Evolutionary conservation across 495 filamentous ascomycete genomes (phyloP).

Genomic region (Penicillium canariense): DNA sequence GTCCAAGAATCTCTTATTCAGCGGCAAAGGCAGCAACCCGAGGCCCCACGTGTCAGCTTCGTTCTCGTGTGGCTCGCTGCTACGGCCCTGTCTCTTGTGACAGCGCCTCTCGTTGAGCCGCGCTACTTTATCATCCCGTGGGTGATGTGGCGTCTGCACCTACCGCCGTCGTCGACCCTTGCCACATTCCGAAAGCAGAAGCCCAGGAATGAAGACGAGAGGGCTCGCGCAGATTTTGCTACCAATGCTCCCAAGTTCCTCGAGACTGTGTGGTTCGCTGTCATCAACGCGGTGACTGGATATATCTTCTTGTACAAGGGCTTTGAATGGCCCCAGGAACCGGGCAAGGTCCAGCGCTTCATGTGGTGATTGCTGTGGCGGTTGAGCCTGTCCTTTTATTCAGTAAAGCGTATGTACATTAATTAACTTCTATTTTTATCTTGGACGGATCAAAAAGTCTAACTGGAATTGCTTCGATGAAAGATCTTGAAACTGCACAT

Average conservation of each 20-base stretch:
- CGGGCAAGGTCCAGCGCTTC: conserved; percentile 79
- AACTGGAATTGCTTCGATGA: conserved; percentile 4
- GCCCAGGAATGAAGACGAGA: conserved; percentile 22
- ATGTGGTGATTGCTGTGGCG: conserved; percentile 66
- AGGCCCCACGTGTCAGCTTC: conserved; percentile 49
- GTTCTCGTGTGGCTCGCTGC: conserved; percentile 68
- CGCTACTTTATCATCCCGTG: conserved; percentile 94
- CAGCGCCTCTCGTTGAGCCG: conserved; percentile 89
- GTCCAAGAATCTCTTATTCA: conserved; percentile 35
- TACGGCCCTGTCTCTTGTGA: conserved; percentile 72
- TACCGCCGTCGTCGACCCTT: conserved; percentile 51
- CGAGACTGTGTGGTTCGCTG: conserved; percentile 77
- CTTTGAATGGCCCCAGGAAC: conserved; percentile 80
- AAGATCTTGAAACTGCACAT: neutral
- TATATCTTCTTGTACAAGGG: conserved; percentile 77
- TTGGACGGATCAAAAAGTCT: too few relatives aligned
- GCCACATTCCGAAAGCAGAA: conserved; percentile 26
- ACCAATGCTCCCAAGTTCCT: conserved; percentile 51
- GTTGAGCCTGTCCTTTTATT: neutral
- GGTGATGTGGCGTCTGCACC: conserved; percentile 86
- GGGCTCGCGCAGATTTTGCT: conserved; percentile 27
- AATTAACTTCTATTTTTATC: too few relatives aligned
- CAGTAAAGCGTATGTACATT: conserved; percentile 12
- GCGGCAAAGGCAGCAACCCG: conserved; percentile 34
- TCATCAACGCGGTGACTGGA: conserved; percentile 69